Conservation (phyloP, 495 filamentous ascomycete species). For the Penicillium coffeae region DNA sequence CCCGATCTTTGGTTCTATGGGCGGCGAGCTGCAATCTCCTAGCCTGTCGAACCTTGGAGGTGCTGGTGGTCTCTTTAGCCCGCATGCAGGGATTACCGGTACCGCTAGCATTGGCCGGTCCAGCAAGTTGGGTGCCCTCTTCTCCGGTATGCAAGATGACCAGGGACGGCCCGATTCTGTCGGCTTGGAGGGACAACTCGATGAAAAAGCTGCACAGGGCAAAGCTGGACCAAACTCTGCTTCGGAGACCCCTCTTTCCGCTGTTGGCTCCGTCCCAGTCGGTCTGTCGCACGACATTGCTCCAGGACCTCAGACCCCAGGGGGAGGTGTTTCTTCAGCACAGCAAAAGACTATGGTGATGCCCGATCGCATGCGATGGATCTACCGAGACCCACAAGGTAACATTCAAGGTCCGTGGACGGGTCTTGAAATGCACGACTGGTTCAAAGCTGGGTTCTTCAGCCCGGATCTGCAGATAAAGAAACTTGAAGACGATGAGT, state of each 20-base stretch:
- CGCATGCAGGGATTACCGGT: slow-evolving; percentile 41
- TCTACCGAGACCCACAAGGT: slow-evolving; percentile 92
- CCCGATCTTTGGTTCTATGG: slow-evolving; percentile 65
- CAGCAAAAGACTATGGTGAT: slow-evolving; percentile 95
- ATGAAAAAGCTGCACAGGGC: slow-evolving; percentile 22
- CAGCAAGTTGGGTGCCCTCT: slow-evolving; percentile 82
- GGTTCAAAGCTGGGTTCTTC: slow-evolving; percentile 99
- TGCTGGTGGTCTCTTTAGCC: slow-evolving; percentile 48
- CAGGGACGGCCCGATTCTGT: slow-evolving; percentile 50
- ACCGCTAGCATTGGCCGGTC: slow-evolving; percentile 60
- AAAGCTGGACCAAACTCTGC: slow-evolving; percentile 33
- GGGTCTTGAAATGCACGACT: slow-evolving; percentile 98
- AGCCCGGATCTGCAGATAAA: slow-evolving; percentile 90
- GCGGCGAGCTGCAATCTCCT: slow-evolving; percentile 73
- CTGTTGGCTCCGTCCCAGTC: slow-evolving; percentile 40
- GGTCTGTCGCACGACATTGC: slow-evolving; percentile 28
- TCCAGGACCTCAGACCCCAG: slow-evolving; percentile 28
- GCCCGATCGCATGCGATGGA: slow-evolving; percentile 98
- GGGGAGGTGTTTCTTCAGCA: slow-evolving; percentile 57
- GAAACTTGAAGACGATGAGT: slow-evolving; percentile 87
- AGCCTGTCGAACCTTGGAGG: slow-evolving; percentile 59
- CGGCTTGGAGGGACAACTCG: slow-evolving; percentile 38
- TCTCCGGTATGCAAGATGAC: slow-evolving; percentile 84
- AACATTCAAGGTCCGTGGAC: slow-evolving; percentile 91
- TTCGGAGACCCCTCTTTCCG: slow-evolving; percentile 40